phyloP scores from a whole-genome alignment of 2,329 filamentous ascomycete species.

The Arachnomyces sp. region DNA sequence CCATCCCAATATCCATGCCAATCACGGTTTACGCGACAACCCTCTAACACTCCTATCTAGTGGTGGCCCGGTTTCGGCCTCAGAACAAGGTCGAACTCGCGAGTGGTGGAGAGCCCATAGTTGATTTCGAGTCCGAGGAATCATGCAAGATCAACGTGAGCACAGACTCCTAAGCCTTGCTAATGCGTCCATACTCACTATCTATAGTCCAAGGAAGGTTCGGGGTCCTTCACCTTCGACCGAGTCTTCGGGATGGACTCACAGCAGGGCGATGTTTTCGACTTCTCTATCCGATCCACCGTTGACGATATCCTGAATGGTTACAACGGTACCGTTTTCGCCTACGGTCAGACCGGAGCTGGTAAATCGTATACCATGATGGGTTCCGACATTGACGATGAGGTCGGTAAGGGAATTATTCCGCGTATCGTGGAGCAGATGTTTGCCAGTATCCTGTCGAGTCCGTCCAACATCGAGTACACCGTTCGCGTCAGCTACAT shows the following conservation, averaged over 20 bases:
- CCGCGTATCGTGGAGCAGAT: constrained; percentile 96
- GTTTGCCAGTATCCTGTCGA: constrained; percentile 87
- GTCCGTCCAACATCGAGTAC: constrained; percentile 90
- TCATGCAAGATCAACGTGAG: constrained; percentile 76
- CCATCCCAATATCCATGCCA: too few species aligned
- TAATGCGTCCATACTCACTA: not conserved
- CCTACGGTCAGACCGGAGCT: constrained; percentile 94
- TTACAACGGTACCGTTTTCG: constrained; percentile 98
- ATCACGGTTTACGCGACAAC: too few species aligned
- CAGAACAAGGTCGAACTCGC: constrained; percentile 92
- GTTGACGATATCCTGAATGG: constrained; percentile 98
- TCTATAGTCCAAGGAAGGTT: constrained; percentile 66
- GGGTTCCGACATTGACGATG: constrained; percentile 88
- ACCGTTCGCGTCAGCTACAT: constrained; percentile 98
- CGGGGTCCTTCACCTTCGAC: constrained; percentile 90
- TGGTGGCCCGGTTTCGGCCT: constrained; percentile 94
- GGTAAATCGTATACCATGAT: constrained; percentile 99
- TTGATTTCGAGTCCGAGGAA: constrained; percentile 78
- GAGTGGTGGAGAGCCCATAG: constrained; percentile 85
- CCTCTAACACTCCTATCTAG: constrained; percentile 38
- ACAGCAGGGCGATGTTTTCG: constrained; percentile 86
- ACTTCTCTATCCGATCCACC: constrained; percentile 91
- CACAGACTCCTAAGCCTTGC: constrained; percentile 22
- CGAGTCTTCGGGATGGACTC: constrained; percentile 93
- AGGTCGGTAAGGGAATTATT: constrained; percentile 82